A percentile compares a stretch with the other conserved stretches of the same genome.
Evolutionary conservation across 306 rosid species (phyloP).

Genomic region (Corylus avellana): DNA sequence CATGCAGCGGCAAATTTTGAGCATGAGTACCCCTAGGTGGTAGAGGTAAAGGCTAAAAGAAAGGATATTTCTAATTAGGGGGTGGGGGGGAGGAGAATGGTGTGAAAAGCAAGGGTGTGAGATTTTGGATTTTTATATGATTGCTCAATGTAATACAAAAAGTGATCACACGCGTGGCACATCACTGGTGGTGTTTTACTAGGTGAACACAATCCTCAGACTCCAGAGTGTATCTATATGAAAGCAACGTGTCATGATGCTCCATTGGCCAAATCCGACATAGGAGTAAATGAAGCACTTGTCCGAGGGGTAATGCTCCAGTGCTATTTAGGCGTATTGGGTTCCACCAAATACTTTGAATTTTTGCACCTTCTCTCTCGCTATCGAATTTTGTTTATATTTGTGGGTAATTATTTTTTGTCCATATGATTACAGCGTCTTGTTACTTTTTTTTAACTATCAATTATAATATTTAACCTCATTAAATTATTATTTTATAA

Average conservation of each 20-base stretch:
- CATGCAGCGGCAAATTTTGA: slow-evolving; percentile 20
- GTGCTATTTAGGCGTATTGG: too few relatives aligned
- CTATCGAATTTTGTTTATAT: too few relatives aligned
- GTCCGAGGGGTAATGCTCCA: not conserved
- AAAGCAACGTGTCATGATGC: slow-evolving; percentile 26
- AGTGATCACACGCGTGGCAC: slow-evolving; percentile 14
- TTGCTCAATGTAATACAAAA: not conserved
- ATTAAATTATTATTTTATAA: too few relatives aligned
- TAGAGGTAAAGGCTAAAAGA: not conserved
- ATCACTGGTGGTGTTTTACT: slow-evolving; percentile 1
- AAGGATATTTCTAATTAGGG: not conserved
- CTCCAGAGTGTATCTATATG: slow-evolving; percentile 21
- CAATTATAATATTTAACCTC: too few relatives aligned
- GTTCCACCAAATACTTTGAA: too few relatives aligned
- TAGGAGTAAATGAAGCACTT: slow-evolving; percentile 2
- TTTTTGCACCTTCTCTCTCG: too few relatives aligned
- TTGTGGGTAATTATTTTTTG: too few relatives aligned
- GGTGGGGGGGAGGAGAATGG: not conserved
- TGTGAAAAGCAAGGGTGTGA: not conserved
- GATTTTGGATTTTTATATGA: not conserved
- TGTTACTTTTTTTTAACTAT: too few relatives aligned
- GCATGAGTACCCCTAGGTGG: not conserved
- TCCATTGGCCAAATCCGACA: slow-evolving; percentile 10
- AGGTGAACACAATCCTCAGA: slow-evolving; percentile 8
- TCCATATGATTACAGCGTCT: too few relatives aligned